Conservation (phyloP, 2,329 filamentous ascomycete genomes). For the Penicillium crustosum region DNA sequence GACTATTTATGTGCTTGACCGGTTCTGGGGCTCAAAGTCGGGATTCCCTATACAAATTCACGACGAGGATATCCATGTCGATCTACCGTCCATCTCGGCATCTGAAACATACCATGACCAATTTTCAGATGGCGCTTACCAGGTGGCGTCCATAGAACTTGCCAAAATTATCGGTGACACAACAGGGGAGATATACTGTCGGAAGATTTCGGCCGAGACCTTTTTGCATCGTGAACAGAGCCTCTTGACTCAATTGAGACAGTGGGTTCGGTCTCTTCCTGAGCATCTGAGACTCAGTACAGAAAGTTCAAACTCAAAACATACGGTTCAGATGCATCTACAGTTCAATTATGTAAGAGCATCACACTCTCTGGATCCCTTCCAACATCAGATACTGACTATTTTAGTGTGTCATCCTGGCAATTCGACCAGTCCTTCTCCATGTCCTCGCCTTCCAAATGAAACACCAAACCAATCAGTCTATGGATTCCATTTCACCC, state of each 20-base stretch:
- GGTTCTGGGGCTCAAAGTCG: constrained; percentile 48
- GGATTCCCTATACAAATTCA: constrained; percentile 49
- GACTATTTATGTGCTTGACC: constrained; percentile 35
- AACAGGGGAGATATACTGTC: constrained; percentile 29
- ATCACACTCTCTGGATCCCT: not conserved
- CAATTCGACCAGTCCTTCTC: constrained; percentile 36
- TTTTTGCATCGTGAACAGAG: constrained; percentile 37
- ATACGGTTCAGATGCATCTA: constrained; percentile 31
- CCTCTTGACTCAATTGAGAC: constrained; percentile 33
- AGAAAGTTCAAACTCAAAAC: constrained; percentile 19
- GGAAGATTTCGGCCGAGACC: constrained; percentile 26
- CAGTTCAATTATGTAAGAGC: constrained; percentile 33
- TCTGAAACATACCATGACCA: constrained; percentile 27
- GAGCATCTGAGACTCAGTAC: constrained; percentile 23
- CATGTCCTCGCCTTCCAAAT: constrained; percentile 26
- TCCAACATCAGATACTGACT: not conserved
- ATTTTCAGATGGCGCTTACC: constrained; percentile 33
- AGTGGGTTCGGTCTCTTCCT: constrained; percentile 34
- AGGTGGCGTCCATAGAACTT: constrained; percentile 31
- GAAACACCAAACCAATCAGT: constrained; percentile 7
- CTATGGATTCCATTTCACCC: constrained; percentile 16
- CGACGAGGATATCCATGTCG: constrained; percentile 46
- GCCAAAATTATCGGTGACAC: constrained; percentile 30
- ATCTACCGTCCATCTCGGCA: constrained; percentile 29
- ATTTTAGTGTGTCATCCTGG: constrained; percentile 34